Percentiles rank a stretch among this genome's conserved stretches.
These are phyloP conservation scores for Globisporangium solare DNA, from an alignment of 352 stramenopile species.

Conservation along the genomic window DNA sequence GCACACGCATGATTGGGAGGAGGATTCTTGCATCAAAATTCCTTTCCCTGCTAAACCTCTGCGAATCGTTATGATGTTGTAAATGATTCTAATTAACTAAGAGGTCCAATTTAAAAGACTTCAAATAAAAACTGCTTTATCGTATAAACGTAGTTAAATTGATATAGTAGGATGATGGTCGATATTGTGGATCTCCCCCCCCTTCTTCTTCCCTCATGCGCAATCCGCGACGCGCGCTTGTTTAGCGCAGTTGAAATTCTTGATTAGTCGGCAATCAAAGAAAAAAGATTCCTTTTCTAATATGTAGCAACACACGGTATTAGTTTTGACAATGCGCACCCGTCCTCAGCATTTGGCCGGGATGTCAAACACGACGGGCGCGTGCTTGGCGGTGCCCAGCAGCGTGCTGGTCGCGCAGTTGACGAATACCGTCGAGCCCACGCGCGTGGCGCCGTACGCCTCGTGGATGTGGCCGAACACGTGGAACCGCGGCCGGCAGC, in stretches of 20 bases:
- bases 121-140: neutral
- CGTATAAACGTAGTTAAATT: neutral
- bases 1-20: too few species aligned
- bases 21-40: neutral
- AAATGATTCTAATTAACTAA: neutral
- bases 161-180: neutral
- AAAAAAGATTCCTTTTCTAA: neutral
- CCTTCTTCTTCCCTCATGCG: neutral
- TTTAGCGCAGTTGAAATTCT: neutral
- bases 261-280: neutral
- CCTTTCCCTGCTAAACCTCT: neutral
- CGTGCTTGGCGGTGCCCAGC: slow-evolving; percentile 48
- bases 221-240: neutral
- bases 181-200: neutral
- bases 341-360: slow-evolving; percentile 41
- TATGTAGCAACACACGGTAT: too few species aligned
- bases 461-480: slow-evolving; percentile 94
- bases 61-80: neutral
- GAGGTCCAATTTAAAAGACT: neutral
- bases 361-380: slow-evolving; percentile 76
- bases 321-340: neutral
- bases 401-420: slow-evolving; percentile 85
- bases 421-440: slow-evolving; percentile 83
- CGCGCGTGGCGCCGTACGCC: slow-evolving; percentile 66
- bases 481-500: slow-evolving; percentile 77